Percentiles rank a stretch among this genome's conserved stretches.
Evolutionary conservation across 768 basidiomycete species (phyloP).

Genomic region (Pleurotus eryngii): DNA sequence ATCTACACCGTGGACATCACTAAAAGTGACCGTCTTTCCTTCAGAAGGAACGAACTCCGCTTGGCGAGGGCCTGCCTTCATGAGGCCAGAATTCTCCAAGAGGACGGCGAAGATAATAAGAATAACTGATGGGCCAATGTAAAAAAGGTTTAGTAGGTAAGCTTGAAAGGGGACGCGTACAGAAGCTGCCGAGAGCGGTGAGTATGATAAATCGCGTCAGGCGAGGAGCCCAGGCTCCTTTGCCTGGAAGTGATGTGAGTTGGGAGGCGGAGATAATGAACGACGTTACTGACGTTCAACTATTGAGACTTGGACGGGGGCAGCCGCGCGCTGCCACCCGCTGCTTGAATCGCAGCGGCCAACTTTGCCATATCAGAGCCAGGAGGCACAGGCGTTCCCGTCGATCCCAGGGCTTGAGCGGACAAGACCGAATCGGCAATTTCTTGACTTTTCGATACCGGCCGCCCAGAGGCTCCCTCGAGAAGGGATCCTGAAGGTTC

Average conservation of each 20-base stretch:
- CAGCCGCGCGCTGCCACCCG: slow-evolving; percentile 36
- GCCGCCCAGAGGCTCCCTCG: slow-evolving; percentile 9
- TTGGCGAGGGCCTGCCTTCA: slow-evolving; percentile 83
- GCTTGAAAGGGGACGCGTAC: slow-evolving; percentile 37
- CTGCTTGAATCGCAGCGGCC: slow-evolving; percentile 37
- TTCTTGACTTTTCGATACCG: slow-evolving; percentile 30
- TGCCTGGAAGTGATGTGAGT: slow-evolving; percentile 39
- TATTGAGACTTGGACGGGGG: slow-evolving; percentile 79
- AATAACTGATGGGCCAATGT: slow-evolving; percentile 46
- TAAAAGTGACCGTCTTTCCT: slow-evolving; percentile 84
- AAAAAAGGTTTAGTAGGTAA: neutral
- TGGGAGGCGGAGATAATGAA: neutral
- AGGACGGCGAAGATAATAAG: slow-evolving; percentile 85
- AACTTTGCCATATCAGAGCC: slow-evolving; percentile 39
- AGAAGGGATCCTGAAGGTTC: neutral
- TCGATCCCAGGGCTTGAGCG: slow-evolving; percentile 20
- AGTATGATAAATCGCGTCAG: slow-evolving; percentile 61
- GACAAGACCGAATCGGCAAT: slow-evolving; percentile 50
- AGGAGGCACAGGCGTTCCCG: slow-evolving; percentile 19
- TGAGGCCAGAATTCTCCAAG: slow-evolving; percentile 89
- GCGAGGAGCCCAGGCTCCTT: slow-evolving; percentile 62
- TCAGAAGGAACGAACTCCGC: slow-evolving; percentile 80
- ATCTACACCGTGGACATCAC: slow-evolving; percentile 95
- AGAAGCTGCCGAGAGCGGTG: slow-evolving; percentile 57
- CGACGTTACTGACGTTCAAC: slow-evolving; percentile 63